Evolutionary conservation across 441 rosid species (phyloP).

Genomic region (Euphorbia schlechtendalii): DNA sequence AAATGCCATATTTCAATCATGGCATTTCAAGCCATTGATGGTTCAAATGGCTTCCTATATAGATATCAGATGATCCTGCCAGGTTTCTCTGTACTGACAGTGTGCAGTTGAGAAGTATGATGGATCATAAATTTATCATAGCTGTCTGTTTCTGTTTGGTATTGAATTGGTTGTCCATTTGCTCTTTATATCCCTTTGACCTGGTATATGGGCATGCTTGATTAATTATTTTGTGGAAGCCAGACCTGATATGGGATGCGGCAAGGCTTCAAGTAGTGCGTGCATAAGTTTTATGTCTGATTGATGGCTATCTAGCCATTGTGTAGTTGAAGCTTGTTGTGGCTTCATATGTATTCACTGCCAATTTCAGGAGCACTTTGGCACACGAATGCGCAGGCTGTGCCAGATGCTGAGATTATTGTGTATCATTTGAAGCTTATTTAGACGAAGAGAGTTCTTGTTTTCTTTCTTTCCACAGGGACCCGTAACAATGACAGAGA

Average conservation of each 20-base stretch:
- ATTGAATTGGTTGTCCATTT: neutral
- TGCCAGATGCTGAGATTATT: neutral
- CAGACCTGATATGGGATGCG: neutral
- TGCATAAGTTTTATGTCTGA: neutral
- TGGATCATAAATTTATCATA: constrained; percentile 60
- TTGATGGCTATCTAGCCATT: neutral
- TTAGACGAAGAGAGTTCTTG: neutral
- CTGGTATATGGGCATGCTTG: neutral
- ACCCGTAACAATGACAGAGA: constrained; percentile 51
- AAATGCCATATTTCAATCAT: constrained; percentile 23
- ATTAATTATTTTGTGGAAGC: neutral
- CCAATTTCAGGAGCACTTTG: neutral
- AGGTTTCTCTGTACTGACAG: constrained; percentile 99
- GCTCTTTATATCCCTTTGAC: neutral
- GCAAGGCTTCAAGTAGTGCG: neutral
- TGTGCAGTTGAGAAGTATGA: constrained; percentile 99
- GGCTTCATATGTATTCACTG: neutral
- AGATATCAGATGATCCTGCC: constrained; percentile 51
- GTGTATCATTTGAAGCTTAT: neutral
- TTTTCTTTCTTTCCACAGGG: constrained; percentile 27
- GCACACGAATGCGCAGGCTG: neutral
- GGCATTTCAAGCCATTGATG: constrained; percentile 60
- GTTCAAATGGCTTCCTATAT: constrained; percentile 67
- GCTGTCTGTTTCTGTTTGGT: neutral
- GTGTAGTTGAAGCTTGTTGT: neutral